Evolutionary conservation across 345 rosid genomes (phyloP), one percentile per base, ranked within the genome.

Genomic region (Salix viminalis): DNA sequence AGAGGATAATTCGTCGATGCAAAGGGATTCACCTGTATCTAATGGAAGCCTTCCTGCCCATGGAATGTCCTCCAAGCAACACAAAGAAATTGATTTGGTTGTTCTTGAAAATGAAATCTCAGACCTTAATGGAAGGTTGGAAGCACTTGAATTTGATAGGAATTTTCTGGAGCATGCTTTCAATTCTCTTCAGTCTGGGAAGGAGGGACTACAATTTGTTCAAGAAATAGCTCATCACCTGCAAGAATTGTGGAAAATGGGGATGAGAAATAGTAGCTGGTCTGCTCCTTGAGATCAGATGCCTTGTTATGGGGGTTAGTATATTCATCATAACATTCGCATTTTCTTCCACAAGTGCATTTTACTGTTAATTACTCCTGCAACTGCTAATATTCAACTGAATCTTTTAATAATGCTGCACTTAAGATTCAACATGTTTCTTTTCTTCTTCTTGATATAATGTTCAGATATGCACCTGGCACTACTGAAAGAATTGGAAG

Each of bases 81-180:
- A 60, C 10, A 18, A 65, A 54, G 80, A 83, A 58, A 70, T n/a
- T 62, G 82, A 80, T 70, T 46, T 83, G 72, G 79, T 67, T 13
- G 72, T 80, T 69, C 80, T 85, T 34, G 79, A 76, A 82, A 86
- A 79, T 65, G 89, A 89, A 84, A 77, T 86, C 74, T 69, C 81
- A 76, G 77, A 83, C 77, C 85, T 88, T 36, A 84, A 84, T 80
- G 86, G 81, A 69, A 82, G 91, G 76, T 71, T 89, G 76, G 91
- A 87, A 76, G 71, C 90, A 65, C 91, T 87, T 19, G 87, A 89
- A 80, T 48, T 76, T 68, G 87, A 90, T 64, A 70, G 82, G 81
- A 74, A 65, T 66, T 76, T 87, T 70, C 76, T 87, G 19, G 83
- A 84, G 71, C 87, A 75, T 72, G 71, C 85, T 60, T 58, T 84